Evolutionary conservation across 306 rosid species (phyloP), one percentile per base, ranked within the genome.

Genomic region (Dalbergia cochinchinensis): DNA sequence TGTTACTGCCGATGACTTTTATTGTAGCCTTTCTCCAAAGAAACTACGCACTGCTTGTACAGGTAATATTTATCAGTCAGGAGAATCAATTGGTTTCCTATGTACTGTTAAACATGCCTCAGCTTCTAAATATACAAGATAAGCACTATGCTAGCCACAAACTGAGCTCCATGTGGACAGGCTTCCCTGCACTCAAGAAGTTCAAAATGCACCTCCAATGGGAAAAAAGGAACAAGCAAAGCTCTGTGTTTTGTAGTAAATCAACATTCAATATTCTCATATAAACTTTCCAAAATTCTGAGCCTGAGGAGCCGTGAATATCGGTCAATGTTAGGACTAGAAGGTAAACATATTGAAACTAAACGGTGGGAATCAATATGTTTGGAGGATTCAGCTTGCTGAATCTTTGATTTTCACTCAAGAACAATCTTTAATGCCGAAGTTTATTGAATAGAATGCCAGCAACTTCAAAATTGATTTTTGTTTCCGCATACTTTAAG

Each of bases 161-260:
- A 87, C 22, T 93, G 9, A 93, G 86, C 72, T 42, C 48, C 48
- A 5, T 37, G 41, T 37, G 41, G 41, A 37, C 7, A 6, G 7
- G 41, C 41, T 37, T 37, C 41, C 41, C 41, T 37, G 1, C 41
- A 37, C 41, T 37, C 41, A 37, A 26, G 31, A 26, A 26, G 31
- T 26, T 26, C 31, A 26, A 26, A 26, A 26, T 26, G 31, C 31
- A 26, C 41, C 41, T 37, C 41, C 3, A 26, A 26, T 26, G 2
- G 31, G 1, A 26, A 37, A 37, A 37, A 37, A 6, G 41, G 41
- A 37, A 37, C 5, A 37, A 37, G 5, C 7, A 71, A 71, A 53
- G 26, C 33, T 34, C 18, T 6, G 6, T 33, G 26, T 53, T 55
- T 54, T 34, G 47, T 7, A 6, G 12, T 54, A 57, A 35, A 72